These are phyloP conservation scores for Nitzschia putrida DNA, from an alignment of 108 stramenopile genomes.

Conservation along the genomic window DNA sequence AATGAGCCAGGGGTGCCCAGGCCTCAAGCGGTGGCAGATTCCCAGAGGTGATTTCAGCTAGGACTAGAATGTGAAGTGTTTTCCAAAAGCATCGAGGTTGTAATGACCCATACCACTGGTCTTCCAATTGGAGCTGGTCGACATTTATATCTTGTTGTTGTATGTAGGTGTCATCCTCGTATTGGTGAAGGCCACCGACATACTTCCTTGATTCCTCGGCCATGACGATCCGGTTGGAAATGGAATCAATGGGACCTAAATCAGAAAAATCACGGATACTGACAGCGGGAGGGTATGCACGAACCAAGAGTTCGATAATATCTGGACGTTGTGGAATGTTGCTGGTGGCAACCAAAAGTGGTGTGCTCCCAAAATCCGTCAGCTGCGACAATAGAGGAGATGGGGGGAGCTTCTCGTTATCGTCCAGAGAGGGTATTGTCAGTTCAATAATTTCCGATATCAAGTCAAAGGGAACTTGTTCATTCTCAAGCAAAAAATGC, in stretches of 20 bases:
- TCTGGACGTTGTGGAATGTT: conserved; percentile 8
- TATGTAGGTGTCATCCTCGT: no score
- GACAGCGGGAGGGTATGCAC: conserved; percentile 6
- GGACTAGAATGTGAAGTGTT: no score
- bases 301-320: conserved; percentile 7
- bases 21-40: no score
- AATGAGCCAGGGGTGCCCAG: no score
- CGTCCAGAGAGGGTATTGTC: neutral
- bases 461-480: conserved; percentile 3
- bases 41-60: no score
- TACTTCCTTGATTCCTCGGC: conserved; percentile 24
- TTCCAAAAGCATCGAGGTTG: no score
- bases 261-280: neutral
- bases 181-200: no score
- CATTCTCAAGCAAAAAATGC: neutral
- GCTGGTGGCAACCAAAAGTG: conserved; percentile 9
- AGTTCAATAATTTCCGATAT: neutral
- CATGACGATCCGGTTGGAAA: conserved; percentile 26
- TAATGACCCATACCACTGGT: no score
- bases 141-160: no score
- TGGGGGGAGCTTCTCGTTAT: neutral
- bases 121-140: no score
- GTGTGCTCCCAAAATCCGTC: conserved; percentile 17
- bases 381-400: neutral
- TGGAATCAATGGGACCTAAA: conserved; percentile 24